Evolutionary conservation across 495 filamentous ascomycete genomes (phyloP), one percentile per base, ranked within the genome.

Genomic region (Lasiosphaeriaceae sp.): DNA sequence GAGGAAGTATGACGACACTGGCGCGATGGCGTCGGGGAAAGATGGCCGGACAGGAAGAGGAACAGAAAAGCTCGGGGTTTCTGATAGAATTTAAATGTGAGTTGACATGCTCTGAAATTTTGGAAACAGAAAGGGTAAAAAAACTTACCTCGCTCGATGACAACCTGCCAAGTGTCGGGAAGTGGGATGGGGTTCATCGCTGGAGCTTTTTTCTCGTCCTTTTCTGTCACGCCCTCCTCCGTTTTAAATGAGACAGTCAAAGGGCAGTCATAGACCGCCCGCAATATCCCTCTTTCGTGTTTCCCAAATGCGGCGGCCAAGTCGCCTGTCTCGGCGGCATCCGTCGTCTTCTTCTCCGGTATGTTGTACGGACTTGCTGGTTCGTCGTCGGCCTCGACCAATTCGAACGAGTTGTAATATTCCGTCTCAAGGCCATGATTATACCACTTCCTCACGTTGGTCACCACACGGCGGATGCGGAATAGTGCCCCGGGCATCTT

Each of bases 251-350:
- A 56, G 26, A 66, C 31, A 4, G 57, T 66, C 11, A 60, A 9
- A 16, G 60, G 63, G 19, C 60, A 66, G 37, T 66, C 63, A 22
- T 66, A 66, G 7, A 63, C 47, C 1, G 55, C 58, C 2, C 61
- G 54, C 11, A 66, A 24, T 11, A 55, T 46, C 0, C 56, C 59
- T 0, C 53, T 48, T 0, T 16, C 20, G 11, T 65, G 54, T 0
- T 31, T 0, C 4, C 31, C 23, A 44, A 64, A 64, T 1, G 60
- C 60, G 7, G 56, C 17, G 19, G 43, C 52, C 0, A 63, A 31
- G 23, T 59, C 37, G 9, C 51, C 55, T 12, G n/a, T 14, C 39
- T 54, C 49, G 1, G 56, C 20, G 17, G 57, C 58, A n/a, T 23
- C 31, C 2, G 55, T 53, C 17, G 55, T 41, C 45, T 52, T 6